A percentile compares a stretch with the other conserved stretches of the same genome.
These are phyloP conservation scores for Rubia balearica DNA, from an alignment of 305 asterid species.

Conservation along the genomic window DNA sequence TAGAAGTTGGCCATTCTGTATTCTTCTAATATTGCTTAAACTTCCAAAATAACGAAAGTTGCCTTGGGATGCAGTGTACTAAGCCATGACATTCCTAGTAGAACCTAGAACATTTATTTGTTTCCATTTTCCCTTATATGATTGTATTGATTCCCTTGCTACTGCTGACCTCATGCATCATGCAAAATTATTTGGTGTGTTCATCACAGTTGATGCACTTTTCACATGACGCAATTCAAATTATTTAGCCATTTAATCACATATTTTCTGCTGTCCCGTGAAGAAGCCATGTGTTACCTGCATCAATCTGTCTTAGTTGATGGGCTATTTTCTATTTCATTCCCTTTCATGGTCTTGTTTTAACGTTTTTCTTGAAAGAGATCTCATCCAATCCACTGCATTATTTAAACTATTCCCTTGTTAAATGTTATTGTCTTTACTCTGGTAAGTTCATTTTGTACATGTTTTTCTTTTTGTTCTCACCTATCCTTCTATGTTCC, in stretches of 20 bases:
- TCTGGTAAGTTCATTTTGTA: background rate
- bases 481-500: conserved; percentile 7
- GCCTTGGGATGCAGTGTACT: background rate
- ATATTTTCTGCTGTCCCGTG: background rate
- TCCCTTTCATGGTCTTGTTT: background rate
- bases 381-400: background rate
- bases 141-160: background rate
- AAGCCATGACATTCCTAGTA: background rate
- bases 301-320: background rate
- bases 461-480: conserved; percentile 1
- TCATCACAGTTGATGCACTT: background rate
- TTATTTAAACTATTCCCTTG: background rate
- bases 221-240: background rate
- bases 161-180: background rate
- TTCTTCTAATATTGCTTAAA: background rate
- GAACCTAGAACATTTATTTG: background rate
- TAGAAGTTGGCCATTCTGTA: background rate
- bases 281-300: background rate
- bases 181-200: background rate
- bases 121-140: background rate
- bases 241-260: background rate
- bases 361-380: background rate
- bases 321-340: background rate
- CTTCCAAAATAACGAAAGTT: background rate
- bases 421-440: background rate